Conservation (phyloP, 2,329 filamentous ascomycete genomes). For the Colletotrichum salicis region DNA sequence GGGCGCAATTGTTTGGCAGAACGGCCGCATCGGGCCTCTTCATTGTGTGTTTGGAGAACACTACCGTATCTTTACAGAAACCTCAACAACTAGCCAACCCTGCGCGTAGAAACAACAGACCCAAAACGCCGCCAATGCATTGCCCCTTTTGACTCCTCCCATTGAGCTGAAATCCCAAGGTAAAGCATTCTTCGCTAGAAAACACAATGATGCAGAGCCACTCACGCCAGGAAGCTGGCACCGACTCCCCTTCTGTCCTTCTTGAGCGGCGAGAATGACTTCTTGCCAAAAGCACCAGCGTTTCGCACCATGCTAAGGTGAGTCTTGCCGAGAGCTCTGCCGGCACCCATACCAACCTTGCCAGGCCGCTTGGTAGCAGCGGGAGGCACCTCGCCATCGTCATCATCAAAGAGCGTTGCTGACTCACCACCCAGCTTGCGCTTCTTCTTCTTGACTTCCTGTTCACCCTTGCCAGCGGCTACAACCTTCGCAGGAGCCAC, state of each 20-base stretch:
- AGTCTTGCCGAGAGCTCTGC: slow-evolving; percentile 43
- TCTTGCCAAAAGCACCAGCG: slow-evolving; percentile 58
- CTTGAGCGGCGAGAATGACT: slow-evolving; percentile 78
- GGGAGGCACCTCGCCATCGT: slow-evolving; percentile 60
- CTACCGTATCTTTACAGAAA: slow-evolving; percentile 2
- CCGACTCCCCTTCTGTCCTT: slow-evolving; percentile 71
- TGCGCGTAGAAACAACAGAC: not conserved
- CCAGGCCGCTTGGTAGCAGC: slow-evolving; percentile 42
- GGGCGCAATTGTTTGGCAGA: not conserved
- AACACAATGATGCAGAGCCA: not conserved
- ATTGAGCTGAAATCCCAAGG: not conserved
- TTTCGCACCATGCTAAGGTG: slow-evolving; percentile 53
- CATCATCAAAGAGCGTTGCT: slow-evolving; percentile 77
- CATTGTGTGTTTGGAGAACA: slow-evolving; percentile 2
- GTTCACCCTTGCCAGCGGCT: slow-evolving; percentile 39
- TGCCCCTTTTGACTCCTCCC: not conserved
- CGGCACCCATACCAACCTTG: slow-evolving; percentile 45
- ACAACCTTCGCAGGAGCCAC: slow-evolving; percentile 44
- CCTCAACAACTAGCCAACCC: not conserved
- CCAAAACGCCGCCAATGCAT: slow-evolving; percentile 31
- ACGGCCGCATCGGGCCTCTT: not conserved
- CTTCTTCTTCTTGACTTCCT: slow-evolving; percentile 72
- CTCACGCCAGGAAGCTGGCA: slow-evolving; percentile 68
- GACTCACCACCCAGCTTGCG: slow-evolving; percentile 74
- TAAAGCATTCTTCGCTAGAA: not conserved